Base-by-base conservation (phyloP, 2,329 filamentous ascomycete genomes). In the Curvularia sp. region DNA sequence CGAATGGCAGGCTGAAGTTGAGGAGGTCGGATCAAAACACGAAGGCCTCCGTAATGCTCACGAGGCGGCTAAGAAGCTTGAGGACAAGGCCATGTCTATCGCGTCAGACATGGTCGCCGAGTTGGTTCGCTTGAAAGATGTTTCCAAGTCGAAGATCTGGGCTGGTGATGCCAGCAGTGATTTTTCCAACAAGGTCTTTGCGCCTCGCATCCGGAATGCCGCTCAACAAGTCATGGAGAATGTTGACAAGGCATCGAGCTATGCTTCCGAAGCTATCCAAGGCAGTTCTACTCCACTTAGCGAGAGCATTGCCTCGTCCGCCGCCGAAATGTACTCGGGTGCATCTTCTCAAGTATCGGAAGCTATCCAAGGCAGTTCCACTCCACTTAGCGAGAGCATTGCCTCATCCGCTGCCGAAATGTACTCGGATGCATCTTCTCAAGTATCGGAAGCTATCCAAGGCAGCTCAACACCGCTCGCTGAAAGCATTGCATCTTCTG, bases 1-100 rank as follows among this genome's bases (percentile, higher is more conserved):
- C 47, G 87, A 92, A 69, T 97, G 94, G 93, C 89, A 91, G 54
- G 83, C 86, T 34, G 91, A 96, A 66, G 87, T 99, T 47, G 88
- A 92, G 73, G 83, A 87, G 57, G 85, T 93, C 52, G 90, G 92
- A 38, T 84, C 89, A 59, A 84, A 87, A 3, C 91, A 97, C 73
- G 86, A 89, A 8, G 87, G 86, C 25, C 82, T 97, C 12, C 80
- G 83, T 19, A 80, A 86, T 53, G 90, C 92, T 18, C 88, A 90
- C 69, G 82, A 87, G 30, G 85, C 87, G 36, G 87, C 87, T 5
- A 84, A 86, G 42, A 86, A 89, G 46, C 80, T 97, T 15, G 88
- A 97, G 73, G 88, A 90, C 46, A 83, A 87, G 53, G 93, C 87
- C 53, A 97, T 98, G 92, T 82, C 83, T 18, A 81, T 91, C 59